Evolutionary conservation across 192 early-diverging fungal genomes (phyloP).

Genomic region (Backusella liffmaniae): DNA sequence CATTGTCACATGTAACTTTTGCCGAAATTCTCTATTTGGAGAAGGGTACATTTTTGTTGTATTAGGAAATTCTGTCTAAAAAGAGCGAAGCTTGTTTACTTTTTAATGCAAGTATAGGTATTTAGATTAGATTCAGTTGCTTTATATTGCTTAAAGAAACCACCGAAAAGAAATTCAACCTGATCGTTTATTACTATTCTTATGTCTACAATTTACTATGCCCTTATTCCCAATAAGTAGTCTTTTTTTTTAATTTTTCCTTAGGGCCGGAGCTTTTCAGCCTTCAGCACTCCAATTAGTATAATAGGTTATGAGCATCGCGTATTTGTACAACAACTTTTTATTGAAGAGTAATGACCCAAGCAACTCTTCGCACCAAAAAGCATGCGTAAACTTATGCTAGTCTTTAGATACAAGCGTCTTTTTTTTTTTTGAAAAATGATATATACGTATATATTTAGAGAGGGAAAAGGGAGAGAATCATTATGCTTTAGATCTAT

Average conservation of each 20-base stretch:
- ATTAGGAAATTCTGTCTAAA: constrained; percentile 3
- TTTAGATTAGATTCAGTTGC: background rate
- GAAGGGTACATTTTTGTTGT: background rate
- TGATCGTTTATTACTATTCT: too few species aligned
- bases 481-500: background rate
- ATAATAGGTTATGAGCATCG: background rate
- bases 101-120: background rate
- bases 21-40: background rate
- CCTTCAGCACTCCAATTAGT: background rate
- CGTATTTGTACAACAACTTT: background rate
- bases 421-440: too few species aligned
- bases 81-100: background rate
- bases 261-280: background rate
- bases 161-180: too few species aligned
- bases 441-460: too few species aligned
- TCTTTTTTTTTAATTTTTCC: too few species aligned
- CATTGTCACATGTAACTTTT: background rate
- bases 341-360: background rate
- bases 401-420: too few species aligned
- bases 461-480: background rate
- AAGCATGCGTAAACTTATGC: too few species aligned
- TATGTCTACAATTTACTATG: too few species aligned
- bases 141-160: too few species aligned
- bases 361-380: too few species aligned
- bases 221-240: too few species aligned